These are phyloP conservation scores for Cudoniella acicularis DNA, from an alignment of 495 filamentous ascomycete species.

Conservation along the genomic window DNA sequence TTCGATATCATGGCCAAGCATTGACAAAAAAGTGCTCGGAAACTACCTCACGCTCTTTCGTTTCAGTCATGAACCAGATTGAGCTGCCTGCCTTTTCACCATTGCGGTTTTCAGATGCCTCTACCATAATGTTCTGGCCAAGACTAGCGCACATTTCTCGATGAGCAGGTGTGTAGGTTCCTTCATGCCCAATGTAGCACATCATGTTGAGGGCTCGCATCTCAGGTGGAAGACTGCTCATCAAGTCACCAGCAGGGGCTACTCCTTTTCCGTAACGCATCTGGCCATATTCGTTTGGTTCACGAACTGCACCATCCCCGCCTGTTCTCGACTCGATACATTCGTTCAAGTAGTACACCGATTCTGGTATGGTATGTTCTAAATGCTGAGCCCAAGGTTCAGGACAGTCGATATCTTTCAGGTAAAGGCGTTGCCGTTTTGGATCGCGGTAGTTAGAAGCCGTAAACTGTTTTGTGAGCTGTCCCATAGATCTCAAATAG, in stretches of 20 bases:
- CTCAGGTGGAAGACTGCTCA: conserved; percentile 80
- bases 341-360: conserved; percentile 83
- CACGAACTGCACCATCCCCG: conserved; percentile 41
- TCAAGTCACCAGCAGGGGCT: conserved; percentile 76
- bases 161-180: conserved; percentile 93
- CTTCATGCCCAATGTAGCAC: conserved; percentile 98
- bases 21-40: conserved; percentile 89
- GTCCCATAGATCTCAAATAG: conserved; percentile 79
- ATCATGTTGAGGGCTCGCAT: conserved; percentile 95
- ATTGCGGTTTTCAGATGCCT: conserved; percentile 70
- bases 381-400: conserved; percentile 76
- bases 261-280: conserved; percentile 35
- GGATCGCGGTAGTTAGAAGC: conserved; percentile 63
- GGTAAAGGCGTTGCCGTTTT: conserved; percentile 76
- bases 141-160: conserved; percentile 96
- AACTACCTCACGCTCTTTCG: conserved; percentile 79
- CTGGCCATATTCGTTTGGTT: conserved; percentile 41
- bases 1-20: conserved; percentile 91
- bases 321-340: conserved; percentile 51
- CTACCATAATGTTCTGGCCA: conserved; percentile 97
- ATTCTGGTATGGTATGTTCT: conserved; percentile 68
- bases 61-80: conserved; percentile 98
- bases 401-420: conserved; percentile 95
- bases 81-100: conserved; percentile 78
- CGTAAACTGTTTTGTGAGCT: conserved; percentile 71